Conservation (phyloP, 1,139 yeast species). For the Nadsonia commutata region DNA sequence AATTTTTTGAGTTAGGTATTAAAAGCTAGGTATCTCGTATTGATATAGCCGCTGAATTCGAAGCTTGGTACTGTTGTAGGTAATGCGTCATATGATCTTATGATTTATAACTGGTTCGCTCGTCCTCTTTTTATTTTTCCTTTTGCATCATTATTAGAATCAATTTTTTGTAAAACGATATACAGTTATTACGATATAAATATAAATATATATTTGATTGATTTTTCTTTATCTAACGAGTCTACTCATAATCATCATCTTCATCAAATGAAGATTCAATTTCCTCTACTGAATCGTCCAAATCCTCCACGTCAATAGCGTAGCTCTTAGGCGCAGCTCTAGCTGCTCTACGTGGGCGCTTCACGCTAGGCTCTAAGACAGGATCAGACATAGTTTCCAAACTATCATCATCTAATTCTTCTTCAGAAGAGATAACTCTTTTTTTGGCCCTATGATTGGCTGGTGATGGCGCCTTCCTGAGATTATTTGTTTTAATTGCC, state of each 20-base stretch:
- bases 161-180: slow-evolving; percentile 2
- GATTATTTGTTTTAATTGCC: no score
- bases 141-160: not conserved
- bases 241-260: slow-evolving; percentile 5
- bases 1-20: slow-evolving; percentile 39
- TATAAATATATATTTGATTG: no score
- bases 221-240: not conserved
- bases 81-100: not conserved
- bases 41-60: not conserved
- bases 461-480: slow-evolving; percentile 10
- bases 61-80: not conserved
- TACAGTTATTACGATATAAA: no score
- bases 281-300: slow-evolving; percentile 6
- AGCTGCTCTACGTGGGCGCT: slow-evolving; percentile 7
- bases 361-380: no score
- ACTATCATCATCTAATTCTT: slow-evolving; percentile 5
- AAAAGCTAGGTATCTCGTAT: slow-evolving; percentile 2
- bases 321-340: slow-evolving; percentile 7
- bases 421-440: slow-evolving; percentile 7
- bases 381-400: no score
- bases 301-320: slow-evolving; percentile 6
- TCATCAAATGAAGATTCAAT: slow-evolving; percentile 3
- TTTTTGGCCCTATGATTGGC: slow-evolving; percentile 6
- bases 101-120: not conserved
- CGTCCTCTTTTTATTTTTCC: not conserved